phyloP scores from a whole-genome alignment of 2,329 filamentous ascomycete genomes.

The Colletotrichum sp. region DNA sequence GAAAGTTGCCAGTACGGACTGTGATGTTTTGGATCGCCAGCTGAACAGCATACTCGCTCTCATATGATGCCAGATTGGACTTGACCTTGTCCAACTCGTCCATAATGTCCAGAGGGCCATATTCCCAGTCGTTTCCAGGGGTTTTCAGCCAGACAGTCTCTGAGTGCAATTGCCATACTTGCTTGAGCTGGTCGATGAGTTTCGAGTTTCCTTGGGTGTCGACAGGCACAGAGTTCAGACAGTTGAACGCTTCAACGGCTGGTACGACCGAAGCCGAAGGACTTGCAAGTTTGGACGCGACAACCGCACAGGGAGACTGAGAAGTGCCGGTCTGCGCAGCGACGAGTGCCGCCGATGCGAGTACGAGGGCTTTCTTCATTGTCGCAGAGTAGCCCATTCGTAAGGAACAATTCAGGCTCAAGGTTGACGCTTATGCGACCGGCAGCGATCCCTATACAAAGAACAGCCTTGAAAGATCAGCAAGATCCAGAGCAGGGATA shows the following conservation, averaged over 20 bases:
- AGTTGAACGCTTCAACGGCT: not conserved
- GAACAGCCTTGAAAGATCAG: not conserved
- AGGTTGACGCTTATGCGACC: not conserved
- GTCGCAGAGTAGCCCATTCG: not conserved
- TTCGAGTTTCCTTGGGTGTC: not conserved
- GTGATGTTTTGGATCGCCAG: not conserved
- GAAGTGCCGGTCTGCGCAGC: not conserved
- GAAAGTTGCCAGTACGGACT: not conserved
- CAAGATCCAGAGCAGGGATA: not conserved
- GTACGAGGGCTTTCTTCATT: not conserved
- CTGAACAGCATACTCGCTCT: not conserved
- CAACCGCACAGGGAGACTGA: not conserved
- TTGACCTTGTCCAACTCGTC: not conserved
- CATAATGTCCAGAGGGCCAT: not conserved
- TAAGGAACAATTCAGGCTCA: not conserved
- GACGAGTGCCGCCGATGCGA: not conserved
- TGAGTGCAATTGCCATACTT: not conserved
- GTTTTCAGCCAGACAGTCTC: not conserved
- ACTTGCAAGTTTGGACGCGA: not conserved
- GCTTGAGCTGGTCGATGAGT: not conserved
- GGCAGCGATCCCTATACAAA: not conserved
- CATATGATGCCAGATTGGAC: not conserved
- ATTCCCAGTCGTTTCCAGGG: not conserved
- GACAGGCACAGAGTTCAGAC: not conserved
- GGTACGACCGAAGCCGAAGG: not conserved